A percentile compares a stretch with the other conserved stretches of the same genome.
Evolutionary conservation across 2,329 filamentous ascomycete genomes (phyloP).

Genomic region (Ophiocordyceps australis): DNA sequence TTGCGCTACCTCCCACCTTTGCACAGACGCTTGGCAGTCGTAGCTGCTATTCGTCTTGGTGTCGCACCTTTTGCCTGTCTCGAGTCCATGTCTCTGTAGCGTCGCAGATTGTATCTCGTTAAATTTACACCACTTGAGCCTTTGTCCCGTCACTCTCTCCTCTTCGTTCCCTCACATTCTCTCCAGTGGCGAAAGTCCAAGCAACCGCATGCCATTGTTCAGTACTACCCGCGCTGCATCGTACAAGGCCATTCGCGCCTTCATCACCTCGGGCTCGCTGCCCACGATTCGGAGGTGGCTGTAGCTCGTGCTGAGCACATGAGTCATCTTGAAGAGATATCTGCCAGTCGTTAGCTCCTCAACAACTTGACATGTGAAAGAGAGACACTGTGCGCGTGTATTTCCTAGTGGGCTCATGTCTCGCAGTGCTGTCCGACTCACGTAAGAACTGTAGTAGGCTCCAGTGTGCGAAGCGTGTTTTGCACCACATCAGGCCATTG

Average conservation of each 20-base stretch:
- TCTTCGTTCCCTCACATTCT: too few relatives aligned
- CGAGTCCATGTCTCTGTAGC: too few relatives aligned
- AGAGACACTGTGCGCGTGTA: too few relatives aligned
- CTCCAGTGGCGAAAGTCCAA: slow-evolving; percentile 65
- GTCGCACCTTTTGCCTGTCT: too few relatives aligned
- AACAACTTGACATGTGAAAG: not conserved
- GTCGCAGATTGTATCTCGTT: too few relatives aligned
- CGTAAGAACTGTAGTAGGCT: slow-evolving; percentile 38
- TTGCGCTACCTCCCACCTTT: slow-evolving; percentile 9
- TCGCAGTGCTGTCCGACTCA: too few relatives aligned
- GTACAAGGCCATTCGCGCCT: slow-evolving; percentile 35
- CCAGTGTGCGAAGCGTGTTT: slow-evolving; percentile 71
- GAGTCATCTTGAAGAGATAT: slow-evolving; percentile 77
- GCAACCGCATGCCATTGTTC: slow-evolving; percentile 64
- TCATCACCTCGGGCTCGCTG: slow-evolving; percentile 52
- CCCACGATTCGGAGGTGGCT: slow-evolving; percentile 71
- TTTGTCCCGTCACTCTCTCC: too few relatives aligned
- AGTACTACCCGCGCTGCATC: slow-evolving; percentile 58
- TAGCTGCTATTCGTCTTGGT: not conserved
- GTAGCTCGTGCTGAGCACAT: slow-evolving; percentile 63
- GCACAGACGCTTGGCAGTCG: slow-evolving; percentile 13
- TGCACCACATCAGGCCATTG: slow-evolving; percentile 75
- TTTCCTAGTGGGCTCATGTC: too few relatives aligned
- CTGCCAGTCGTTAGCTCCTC: not conserved
- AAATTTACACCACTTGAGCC: too few relatives aligned